Percentiles rank a stretch among this genome's conserved stretches.
Conservation (phyloP, 441 rosid species). For the Populus trichocarpa region DNA sequence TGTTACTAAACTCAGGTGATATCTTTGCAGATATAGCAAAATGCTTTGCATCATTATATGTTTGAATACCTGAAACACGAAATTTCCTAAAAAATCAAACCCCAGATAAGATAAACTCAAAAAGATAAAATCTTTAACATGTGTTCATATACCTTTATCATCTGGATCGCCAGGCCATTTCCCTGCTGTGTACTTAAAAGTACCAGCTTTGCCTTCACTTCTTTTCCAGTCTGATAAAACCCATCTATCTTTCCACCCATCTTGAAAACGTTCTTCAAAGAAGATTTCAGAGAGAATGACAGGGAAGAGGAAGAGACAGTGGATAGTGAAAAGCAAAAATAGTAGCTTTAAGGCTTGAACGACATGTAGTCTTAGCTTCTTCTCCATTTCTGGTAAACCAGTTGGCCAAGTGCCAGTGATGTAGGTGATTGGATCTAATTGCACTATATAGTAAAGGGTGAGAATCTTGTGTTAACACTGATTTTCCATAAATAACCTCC, state of each 20-base stretch:
- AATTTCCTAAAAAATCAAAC: neutral
- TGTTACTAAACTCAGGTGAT: slow-evolving; percentile 70
- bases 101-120: neutral
- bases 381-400: slow-evolving; percentile 18
- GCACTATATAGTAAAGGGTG: too few species aligned
- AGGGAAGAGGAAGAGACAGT: slow-evolving; percentile 20
- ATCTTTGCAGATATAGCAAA: slow-evolving; percentile 84
- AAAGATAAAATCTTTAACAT: neutral
- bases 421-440: neutral
- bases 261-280: slow-evolving; percentile 75
- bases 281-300: slow-evolving; percentile 50
- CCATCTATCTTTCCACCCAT: slow-evolving; percentile 93
- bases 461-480: neutral
- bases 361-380: neutral
- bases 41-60: slow-evolving; percentile 76
- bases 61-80: slow-evolving; percentile 68
- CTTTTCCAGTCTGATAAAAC: slow-evolving; percentile 92
- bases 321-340: slow-evolving; percentile 17
- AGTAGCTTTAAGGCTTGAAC: slow-evolving; percentile 7
- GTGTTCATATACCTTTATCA: slow-evolving; percentile 51
- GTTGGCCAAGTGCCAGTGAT: neutral
- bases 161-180: slow-evolving; percentile 93
- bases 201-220: slow-evolving; percentile 86
- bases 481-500: neutral
- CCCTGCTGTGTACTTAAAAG: slow-evolving; percentile 86